Conservation (phyloP, 2,329 filamentous ascomycete species). For the Pseudogymnoascus sp. region DNA sequence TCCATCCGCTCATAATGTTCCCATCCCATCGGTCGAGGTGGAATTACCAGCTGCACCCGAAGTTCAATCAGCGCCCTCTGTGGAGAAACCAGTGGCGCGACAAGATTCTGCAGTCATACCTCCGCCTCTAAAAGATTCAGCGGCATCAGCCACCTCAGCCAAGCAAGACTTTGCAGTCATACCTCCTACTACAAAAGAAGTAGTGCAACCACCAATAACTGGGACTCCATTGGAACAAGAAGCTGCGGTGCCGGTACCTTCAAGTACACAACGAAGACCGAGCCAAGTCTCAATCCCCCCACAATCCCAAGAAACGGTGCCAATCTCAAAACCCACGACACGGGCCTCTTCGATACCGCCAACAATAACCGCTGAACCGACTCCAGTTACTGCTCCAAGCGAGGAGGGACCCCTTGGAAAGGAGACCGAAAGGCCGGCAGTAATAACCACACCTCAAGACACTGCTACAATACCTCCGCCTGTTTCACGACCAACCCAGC, state of each 20-base stretch:
- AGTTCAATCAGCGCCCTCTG: constrained; percentile 31
- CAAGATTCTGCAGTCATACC: neutral
- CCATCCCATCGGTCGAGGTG: neutral
- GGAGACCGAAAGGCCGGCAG: neutral
- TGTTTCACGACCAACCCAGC: neutral
- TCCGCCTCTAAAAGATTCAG: neutral
- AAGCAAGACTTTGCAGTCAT: neutral
- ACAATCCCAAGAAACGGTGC: neutral
- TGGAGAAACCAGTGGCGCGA: neutral
- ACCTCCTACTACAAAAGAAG: neutral
- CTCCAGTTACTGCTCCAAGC: neutral
- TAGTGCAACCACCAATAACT: neutral
- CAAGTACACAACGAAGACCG: neutral
- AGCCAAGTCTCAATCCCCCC: neutral
- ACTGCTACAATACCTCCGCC: neutral
- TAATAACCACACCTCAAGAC: neutral
- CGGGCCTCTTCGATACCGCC: neutral
- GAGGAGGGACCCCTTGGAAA: neutral
- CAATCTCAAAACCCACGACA: neutral
- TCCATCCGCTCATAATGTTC: constrained; percentile 9
- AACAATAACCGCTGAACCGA: neutral
- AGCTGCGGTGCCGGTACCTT: neutral
- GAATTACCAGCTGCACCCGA: constrained; percentile 16
- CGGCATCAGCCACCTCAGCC: neutral
- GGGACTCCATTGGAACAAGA: neutral